Percentiles rank a stretch among this genome's conserved stretches.
These are phyloP conservation scores for Aegilops tauschii DNA, from an alignment of 176 grass and related monocot species.

Conservation along the genomic window DNA sequence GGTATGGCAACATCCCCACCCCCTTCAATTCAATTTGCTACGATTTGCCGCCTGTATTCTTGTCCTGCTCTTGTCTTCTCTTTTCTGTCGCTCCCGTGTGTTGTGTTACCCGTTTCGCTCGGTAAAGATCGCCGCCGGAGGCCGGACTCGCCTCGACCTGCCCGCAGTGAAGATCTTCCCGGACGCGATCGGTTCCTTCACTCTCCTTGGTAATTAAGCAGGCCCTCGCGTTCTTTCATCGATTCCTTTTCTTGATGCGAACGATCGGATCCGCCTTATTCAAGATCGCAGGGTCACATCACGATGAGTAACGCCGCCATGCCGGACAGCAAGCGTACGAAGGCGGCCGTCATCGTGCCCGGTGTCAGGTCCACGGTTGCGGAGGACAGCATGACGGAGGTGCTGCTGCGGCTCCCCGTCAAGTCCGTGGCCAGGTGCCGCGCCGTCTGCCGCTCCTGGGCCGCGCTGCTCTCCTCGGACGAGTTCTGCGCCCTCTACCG, in stretches of 20 bases:
- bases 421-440: constrained; percentile 21
- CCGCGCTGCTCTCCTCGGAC: constrained; percentile 2
- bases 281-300: neutral
- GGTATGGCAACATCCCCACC: too few species aligned
- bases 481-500: constrained; percentile 16
- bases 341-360: neutral
- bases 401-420: neutral
- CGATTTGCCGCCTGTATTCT: too few species aligned
- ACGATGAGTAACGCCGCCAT: neutral
- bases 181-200: too few species aligned
- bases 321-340: neutral
- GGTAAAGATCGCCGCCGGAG: too few species aligned
- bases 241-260: neutral
- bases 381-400: neutral
- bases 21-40: too few species aligned
- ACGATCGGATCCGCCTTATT: neutral
- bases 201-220: neutral
- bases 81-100: too few species aligned
- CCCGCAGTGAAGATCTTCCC: too few species aligned
- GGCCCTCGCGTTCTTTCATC: neutral
- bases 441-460: constrained; percentile 10
- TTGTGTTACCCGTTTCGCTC: too few species aligned
- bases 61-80: too few species aligned
- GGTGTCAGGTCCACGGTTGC: neutral
- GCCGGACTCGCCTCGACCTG: too few species aligned